phyloP scores from a whole-genome alignment of 2,329 filamentous ascomycete genomes.

The Cordyceps fumosorosea region DNA sequence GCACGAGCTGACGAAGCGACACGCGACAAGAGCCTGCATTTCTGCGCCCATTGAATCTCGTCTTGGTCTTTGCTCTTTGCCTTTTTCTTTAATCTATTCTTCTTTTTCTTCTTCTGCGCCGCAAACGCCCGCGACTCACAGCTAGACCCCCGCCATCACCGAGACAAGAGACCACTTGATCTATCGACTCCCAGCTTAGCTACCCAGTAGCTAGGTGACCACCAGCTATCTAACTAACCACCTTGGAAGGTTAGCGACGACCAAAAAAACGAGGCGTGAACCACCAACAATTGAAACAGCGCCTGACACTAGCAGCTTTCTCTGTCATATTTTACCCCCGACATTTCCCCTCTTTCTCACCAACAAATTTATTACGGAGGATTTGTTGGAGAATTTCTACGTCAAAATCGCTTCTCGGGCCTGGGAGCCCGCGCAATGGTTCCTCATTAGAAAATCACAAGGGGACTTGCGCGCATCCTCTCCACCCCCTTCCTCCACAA shows the following conservation, averaged over 20 bases:
- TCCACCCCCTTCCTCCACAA: conserved; percentile 5
- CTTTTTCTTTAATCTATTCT: background rate
- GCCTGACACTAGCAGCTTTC: background rate
- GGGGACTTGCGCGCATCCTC: conserved; percentile 1
- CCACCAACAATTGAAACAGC: background rate
- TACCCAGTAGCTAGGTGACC: too few species aligned
- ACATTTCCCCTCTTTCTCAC: background rate
- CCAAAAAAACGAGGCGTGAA: too few species aligned
- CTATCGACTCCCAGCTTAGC: too few species aligned
- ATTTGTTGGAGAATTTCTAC: background rate
- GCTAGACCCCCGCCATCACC: background rate
- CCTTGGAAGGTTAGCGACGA: too few species aligned
- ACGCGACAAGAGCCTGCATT: too few species aligned
- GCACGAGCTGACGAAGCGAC: too few species aligned
- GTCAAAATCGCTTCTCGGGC: background rate
- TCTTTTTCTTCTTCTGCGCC: background rate
- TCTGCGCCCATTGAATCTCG: background rate
- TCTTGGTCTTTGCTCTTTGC: background rate
- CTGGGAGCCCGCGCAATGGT: conserved; percentile 6
- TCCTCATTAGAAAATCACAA: conserved; percentile 2
- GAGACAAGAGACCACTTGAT: background rate
- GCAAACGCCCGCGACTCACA: background rate
- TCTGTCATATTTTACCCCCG: background rate
- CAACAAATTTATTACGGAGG: background rate
- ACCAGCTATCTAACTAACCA: too few species aligned